phyloP scores from a whole-genome alignment of 2,329 filamentous ascomycete species.

The Fusarium clavum region DNA sequence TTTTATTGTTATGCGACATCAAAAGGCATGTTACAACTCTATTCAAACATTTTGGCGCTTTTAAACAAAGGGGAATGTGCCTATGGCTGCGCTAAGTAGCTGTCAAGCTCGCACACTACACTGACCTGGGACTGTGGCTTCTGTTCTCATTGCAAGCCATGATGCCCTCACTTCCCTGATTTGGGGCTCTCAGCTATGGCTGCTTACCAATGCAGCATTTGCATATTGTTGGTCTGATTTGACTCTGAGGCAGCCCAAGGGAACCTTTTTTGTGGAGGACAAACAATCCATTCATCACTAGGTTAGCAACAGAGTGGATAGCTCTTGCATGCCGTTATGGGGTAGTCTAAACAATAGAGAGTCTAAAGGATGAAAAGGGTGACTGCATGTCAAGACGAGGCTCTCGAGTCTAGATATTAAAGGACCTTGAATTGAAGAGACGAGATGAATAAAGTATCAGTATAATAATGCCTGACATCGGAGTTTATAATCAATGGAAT shows the following conservation, averaged over 20 bases:
- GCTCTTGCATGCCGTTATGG: not conserved
- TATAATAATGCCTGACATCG: slow-evolving; percentile 5
- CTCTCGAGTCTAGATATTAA: not conserved
- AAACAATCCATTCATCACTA: not conserved
- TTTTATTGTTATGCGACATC: not conserved
- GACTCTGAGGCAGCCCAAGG: slow-evolving; percentile 4
- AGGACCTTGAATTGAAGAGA: not conserved
- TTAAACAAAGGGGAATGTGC: slow-evolving; percentile 14
- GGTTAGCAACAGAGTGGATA: slow-evolving; percentile 7
- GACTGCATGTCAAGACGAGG: not conserved
- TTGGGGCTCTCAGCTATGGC: not conserved
- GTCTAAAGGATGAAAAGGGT: not conserved
- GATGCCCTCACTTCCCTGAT: slow-evolving; percentile 22
- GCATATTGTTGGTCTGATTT: slow-evolving; percentile 9
- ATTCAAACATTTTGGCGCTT: not conserved
- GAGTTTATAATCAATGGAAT: slow-evolving; percentile 16
- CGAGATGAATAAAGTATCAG: not conserved
- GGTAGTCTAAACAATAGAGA: not conserved
- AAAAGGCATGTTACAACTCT: not conserved
- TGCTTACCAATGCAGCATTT: slow-evolving; percentile 30
- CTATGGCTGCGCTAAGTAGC: slow-evolving; percentile 1
- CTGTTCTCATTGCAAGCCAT: not conserved
- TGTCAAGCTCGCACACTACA: slow-evolving; percentile 2
- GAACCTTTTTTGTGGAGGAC: slow-evolving; percentile 19
- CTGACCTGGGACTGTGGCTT: not conserved